phyloP scores from a whole-genome alignment of 2,329 filamentous ascomycete genomes.

The Hypoxylon rubiginosum region DNA sequence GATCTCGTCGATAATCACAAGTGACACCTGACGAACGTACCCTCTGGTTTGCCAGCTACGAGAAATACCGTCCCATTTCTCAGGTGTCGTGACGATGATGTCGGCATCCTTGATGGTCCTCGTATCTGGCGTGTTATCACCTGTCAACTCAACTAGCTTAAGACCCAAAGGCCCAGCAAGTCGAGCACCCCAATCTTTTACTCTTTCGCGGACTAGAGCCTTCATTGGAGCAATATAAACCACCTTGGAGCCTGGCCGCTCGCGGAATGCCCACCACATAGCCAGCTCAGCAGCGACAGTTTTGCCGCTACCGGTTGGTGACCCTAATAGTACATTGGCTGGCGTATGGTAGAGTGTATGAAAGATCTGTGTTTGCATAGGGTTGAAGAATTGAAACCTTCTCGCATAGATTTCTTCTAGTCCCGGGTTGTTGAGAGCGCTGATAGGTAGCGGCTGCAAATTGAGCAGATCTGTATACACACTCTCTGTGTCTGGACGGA shows the following conservation, averaged over 20 bases:
- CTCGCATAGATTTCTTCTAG: conserved; percentile 90
- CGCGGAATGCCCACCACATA: conserved; percentile 99
- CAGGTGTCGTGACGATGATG: conserved; percentile 98
- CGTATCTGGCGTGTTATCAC: conserved; percentile 98
- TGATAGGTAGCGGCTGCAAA: conserved; percentile 88
- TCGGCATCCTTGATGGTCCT: conserved; percentile 95
- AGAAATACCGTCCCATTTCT: conserved; percentile 99
- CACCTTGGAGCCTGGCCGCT: conserved; percentile 94
- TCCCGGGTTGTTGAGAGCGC: conserved; percentile 86
- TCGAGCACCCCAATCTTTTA: conserved; percentile 91
- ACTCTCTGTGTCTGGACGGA: conserved; percentile 96
- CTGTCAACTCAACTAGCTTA: conserved; percentile 94
- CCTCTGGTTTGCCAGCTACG: conserved; percentile 98
- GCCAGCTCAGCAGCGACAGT: conserved; percentile 95
- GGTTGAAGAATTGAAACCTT: conserved; percentile 96
- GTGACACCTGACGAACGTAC: conserved; percentile 92
- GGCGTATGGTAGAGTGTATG: conserved; percentile 94
- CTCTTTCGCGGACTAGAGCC: conserved; percentile 93
- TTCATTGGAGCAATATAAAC: conserved; percentile 99
- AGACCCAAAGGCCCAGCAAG: conserved; percentile 86
- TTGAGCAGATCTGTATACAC: conserved; percentile 95
- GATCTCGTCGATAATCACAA: conserved; percentile 99
- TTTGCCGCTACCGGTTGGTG: conserved; percentile 96
- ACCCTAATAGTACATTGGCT: conserved; percentile 93
- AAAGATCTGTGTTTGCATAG: conserved; percentile 99